Conservation (phyloP, 306 rosid species). For the Calophaca sinica region DNA sequence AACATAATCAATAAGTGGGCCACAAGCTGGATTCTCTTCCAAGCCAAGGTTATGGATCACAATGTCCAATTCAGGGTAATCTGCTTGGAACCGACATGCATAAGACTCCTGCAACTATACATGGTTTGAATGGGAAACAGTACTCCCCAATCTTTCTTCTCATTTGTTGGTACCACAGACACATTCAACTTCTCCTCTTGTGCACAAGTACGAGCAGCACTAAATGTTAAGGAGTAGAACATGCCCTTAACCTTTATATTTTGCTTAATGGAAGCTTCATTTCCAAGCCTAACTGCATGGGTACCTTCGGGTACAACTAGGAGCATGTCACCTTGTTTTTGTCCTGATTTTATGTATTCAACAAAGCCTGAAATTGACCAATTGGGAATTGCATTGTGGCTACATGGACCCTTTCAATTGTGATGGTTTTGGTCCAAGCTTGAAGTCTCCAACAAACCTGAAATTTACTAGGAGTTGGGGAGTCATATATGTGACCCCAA, state of each 20-base stretch:
- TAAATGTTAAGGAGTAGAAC: slow-evolving; percentile 66
- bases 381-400: slow-evolving; percentile 51
- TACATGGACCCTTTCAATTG: slow-evolving; percentile 54
- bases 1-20: slow-evolving; percentile 68
- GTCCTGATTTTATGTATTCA: slow-evolving; percentile 75
- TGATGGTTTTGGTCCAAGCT: slow-evolving; percentile 59
- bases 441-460: slow-evolving; percentile 72
- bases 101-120: slow-evolving; percentile 70
- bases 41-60: slow-evolving; percentile 62
- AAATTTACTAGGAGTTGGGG: neutral
- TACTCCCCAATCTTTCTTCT: slow-evolving; percentile 61
- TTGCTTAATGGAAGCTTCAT: slow-evolving; percentile 69
- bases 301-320: slow-evolving; percentile 63
- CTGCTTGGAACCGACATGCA: slow-evolving; percentile 59
- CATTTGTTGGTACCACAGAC: slow-evolving; percentile 52
- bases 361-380: slow-evolving; percentile 69
- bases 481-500: neutral
- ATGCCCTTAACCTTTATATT: slow-evolving; percentile 52
- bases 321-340: slow-evolving; percentile 76
- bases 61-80: slow-evolving; percentile 44
- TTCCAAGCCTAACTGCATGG: slow-evolving; percentile 66
- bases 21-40: slow-evolving; percentile 72
- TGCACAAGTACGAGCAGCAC: slow-evolving; percentile 68
- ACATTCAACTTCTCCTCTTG: slow-evolving; percentile 68
- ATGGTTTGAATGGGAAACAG: slow-evolving; percentile 65